phyloP scores from a whole-genome alignment of 176 grass and related monocot species.

The Ensete ventricosum region DNA sequence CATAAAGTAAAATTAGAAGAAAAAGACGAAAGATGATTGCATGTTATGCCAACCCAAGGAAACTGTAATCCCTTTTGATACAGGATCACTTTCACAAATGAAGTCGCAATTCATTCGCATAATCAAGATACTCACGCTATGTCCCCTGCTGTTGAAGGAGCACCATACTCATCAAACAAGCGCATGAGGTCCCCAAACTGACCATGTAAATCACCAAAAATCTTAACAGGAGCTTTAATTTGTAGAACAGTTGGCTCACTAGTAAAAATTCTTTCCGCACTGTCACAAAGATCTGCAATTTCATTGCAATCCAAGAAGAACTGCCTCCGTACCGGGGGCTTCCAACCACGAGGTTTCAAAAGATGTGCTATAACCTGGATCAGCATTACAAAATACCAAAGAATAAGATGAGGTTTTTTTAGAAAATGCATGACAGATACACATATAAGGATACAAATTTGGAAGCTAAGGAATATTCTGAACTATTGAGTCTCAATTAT shows the following conservation, averaged over 20 bases:
- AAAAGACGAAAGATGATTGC: not conserved
- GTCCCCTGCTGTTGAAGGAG: conserved; percentile 91
- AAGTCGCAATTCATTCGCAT: not conserved
- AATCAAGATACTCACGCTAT: conserved; percentile 60
- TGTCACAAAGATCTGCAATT: conserved; percentile 93
- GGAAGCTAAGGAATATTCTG: not conserved
- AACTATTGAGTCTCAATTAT: not conserved
- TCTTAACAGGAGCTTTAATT: conserved; percentile 93
- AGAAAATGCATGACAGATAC: not conserved
- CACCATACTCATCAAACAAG: conserved; percentile 92
- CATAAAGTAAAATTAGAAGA: not conserved
- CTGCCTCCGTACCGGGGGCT: conserved; percentile 75
- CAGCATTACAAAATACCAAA: conserved; percentile 2
- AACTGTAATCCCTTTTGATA: not conserved
- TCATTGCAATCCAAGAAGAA: conserved; percentile 96
- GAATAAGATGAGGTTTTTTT: conserved; percentile 1
- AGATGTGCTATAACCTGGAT: conserved; percentile 75
- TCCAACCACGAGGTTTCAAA: conserved; percentile 93
- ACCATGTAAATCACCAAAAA: conserved; percentile 97
- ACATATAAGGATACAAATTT: not conserved
- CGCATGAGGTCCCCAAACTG: conserved; percentile 99
- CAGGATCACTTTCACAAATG: not conserved
- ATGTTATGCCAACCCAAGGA: not conserved
- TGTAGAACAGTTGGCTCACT: conserved; percentile 81
- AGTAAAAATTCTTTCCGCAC: conserved; percentile 81